These are phyloP conservation scores for Penicillium ochrochloron DNA, from an alignment of 495 filamentous ascomycete genomes.

Conservation along the genomic window DNA sequence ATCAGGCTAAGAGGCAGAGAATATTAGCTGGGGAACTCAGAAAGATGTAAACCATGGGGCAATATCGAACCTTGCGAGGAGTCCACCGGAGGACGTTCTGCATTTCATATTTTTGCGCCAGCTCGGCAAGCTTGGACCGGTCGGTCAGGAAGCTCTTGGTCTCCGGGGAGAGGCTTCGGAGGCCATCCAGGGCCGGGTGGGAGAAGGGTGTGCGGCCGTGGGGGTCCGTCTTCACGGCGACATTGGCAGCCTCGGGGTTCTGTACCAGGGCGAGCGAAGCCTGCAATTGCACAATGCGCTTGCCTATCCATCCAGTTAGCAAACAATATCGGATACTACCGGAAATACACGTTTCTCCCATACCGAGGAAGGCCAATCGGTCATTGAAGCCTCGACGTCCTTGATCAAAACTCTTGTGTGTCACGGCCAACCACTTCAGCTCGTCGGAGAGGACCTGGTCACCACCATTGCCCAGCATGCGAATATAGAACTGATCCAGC, in stretches of 20 bases:
- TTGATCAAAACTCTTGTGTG: conserved; percentile 98
- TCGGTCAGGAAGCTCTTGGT: conserved; percentile 61
- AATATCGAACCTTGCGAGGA: conserved; percentile 66
- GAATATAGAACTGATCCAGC: conserved; percentile 75
- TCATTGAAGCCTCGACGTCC: conserved; percentile 94
- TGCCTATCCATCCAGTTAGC: conserved; percentile 56
- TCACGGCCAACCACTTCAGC: conserved; percentile 95
- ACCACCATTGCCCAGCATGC: conserved; percentile 71
- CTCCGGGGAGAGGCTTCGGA: conserved; percentile 65
- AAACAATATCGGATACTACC: neutral
- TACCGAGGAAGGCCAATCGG: conserved; percentile 87
- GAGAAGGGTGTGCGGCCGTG: conserved; percentile 68
- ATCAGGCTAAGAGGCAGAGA: conserved; percentile 56
- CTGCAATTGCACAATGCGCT: conserved; percentile 80
- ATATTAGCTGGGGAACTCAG: conserved; percentile 3
- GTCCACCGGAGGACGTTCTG: conserved; percentile 81
- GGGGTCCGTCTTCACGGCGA: conserved; percentile 27
- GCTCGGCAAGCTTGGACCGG: conserved; percentile 61
- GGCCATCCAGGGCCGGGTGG: conserved; percentile 71
- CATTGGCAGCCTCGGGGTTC: conserved; percentile 34
- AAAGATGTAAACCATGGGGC: conserved; percentile 3
- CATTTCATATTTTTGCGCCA: conserved; percentile 74
- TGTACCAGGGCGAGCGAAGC: conserved; percentile 72
- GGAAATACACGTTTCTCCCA: conserved; percentile 24
- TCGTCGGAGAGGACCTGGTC: conserved; percentile 80